Base-by-base conservation (phyloP, 805 yeast species). In the Clavispora asparagi region DNA sequence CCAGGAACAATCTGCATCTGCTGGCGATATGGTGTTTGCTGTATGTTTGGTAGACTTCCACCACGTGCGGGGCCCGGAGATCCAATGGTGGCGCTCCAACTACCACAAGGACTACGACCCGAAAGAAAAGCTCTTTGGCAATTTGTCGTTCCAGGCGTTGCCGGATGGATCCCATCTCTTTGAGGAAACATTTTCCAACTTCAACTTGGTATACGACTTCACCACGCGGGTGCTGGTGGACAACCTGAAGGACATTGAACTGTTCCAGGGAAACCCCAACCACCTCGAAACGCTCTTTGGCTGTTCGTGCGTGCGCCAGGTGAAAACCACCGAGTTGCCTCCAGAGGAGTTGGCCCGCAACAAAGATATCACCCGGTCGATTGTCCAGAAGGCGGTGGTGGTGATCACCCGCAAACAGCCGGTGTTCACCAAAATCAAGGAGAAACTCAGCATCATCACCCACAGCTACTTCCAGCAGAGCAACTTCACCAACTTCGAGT, bases 91-190 rank as follows among this genome's bases (percentile, higher is more conserved):
- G 89, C 60, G 60, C 42, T 74, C 83, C 17, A 81, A 78, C 57
- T 68, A 69, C 48, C 64, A 65, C 29, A 55, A 59, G 2, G 66
- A 67, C 38, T 63, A 67, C 44, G 53, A 53, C 12, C 45, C 50
- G 10, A 55, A 61, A 31, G 67, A 67, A 19, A 64, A 68, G 37
- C 67, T 85, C 16, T 94, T 97, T 91, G 90, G 94, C 10, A 82
- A 84, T 58, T 66, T 94, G 37, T 95, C 99, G 3, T 94, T 94
- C 60, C 97, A 91, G 61, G 95, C 97, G 1, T 69, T 94, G 19
- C 98, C 99, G 0, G 99, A 94, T 65, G 98, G 98, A 5, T 84
- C 95, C 2, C 99, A 94, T 63, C 75, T 91, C 19, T 92, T 83
- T 60, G 95, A 90, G 61, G 98, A 94, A 63, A 90, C 96, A 0